Conservation (phyloP, 179 eudicot genomes). For the Gypsophila paniculata region DNA sequence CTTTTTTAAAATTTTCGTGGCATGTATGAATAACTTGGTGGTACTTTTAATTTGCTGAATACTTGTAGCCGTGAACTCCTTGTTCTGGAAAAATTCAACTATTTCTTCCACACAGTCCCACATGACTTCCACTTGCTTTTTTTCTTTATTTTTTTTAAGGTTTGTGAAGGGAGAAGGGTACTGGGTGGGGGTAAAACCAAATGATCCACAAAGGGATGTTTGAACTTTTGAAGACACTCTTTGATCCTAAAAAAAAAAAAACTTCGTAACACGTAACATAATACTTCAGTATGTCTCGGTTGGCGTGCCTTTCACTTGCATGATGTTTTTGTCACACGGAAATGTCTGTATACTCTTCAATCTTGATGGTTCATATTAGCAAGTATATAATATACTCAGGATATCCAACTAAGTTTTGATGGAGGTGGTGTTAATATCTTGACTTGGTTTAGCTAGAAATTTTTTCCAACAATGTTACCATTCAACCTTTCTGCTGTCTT, state of each 20-base stretch:
- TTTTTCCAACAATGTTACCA: not conserved
- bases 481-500: not conserved
- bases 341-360: not conserved
- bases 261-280: not conserved
- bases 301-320: slow-evolving; percentile 2
- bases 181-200: too few relatives aligned
- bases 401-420: not conserved
- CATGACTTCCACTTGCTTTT: not conserved
- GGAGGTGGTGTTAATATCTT: not conserved
- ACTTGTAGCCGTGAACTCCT: not conserved
- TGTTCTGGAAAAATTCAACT: not conserved
- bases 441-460: not conserved
- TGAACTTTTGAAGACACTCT: too few relatives aligned
- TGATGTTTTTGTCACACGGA: not conserved
- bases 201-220: not conserved
- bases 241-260: not conserved
- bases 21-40: not conserved
- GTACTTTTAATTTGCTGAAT: not conserved
- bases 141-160: not conserved
- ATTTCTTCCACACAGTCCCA: not conserved
- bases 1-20: not conserved
- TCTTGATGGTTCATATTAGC: not conserved
- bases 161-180: too few relatives aligned
- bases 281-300: not conserved
- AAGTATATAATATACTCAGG: not conserved